A percentile compares a stretch with the other conserved stretches of the same genome.
Evolutionary conservation across 495 filamentous ascomycete species (phyloP).

Genomic region (Trichoderma erinaceum): DNA sequence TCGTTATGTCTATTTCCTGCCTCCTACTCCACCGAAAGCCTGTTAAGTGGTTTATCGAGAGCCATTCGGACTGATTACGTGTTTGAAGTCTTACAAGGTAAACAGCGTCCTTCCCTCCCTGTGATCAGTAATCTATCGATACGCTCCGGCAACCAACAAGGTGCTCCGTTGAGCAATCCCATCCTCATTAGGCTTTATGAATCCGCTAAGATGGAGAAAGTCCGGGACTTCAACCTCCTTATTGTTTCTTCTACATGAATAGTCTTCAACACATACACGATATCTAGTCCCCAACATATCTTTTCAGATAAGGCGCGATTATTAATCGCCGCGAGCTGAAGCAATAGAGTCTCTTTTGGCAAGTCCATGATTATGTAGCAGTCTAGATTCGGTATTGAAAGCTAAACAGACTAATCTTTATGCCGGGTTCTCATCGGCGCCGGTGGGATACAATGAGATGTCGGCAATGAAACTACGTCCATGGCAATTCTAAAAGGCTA

Average conservation of each 20-base stretch:
- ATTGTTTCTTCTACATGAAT: background rate
- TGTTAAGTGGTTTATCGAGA: background rate
- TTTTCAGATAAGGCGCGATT: background rate
- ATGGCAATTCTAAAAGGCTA: too few relatives aligned
- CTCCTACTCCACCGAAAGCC: background rate
- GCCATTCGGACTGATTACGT: background rate
- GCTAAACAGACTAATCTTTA: background rate
- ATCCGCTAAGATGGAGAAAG: too few relatives aligned
- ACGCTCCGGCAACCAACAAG: background rate
- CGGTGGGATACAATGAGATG: background rate
- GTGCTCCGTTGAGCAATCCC: background rate
- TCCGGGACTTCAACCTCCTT: background rate
- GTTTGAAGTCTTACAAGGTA: background rate
- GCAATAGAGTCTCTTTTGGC: background rate
- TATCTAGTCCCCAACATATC: background rate
- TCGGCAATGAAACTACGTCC: background rate
- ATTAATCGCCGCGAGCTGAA: background rate
- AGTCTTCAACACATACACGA: background rate
- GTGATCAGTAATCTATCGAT: background rate
- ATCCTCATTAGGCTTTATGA: too few relatives aligned
- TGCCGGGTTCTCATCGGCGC: background rate
- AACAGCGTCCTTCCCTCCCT: background rate
- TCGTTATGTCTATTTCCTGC: background rate
- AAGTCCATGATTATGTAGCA: background rate
- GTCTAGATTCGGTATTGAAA: background rate